Conservation (phyloP, 805 yeast species). For the Spathaspora girioi region DNA sequence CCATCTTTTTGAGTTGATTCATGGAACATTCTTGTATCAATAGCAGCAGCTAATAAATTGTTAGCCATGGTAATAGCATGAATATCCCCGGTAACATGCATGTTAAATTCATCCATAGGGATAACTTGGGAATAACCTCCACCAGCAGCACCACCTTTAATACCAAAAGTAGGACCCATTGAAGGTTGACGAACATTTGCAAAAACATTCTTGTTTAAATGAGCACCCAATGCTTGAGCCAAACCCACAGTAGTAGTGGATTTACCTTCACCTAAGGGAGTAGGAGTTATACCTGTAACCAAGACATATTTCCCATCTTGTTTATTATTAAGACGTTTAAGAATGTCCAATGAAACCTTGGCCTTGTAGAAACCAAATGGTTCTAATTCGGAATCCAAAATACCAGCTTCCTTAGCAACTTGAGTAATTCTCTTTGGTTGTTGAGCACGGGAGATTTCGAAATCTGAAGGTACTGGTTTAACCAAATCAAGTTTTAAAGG, state of each 20-base stretch:
- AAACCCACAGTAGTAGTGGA: conserved; percentile 81
- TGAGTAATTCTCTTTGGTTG: conserved; percentile 66
- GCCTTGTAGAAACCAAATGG: conserved; percentile 76
- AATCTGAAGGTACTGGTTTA: conserved; percentile 77
- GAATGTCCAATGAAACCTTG: conserved; percentile 61
- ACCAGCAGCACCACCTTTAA: conserved; percentile 89
- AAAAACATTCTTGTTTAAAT: conserved; percentile 60
- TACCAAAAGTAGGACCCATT: conserved; percentile 87
- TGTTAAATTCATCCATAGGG: conserved; percentile 85
- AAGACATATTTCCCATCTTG: conserved; percentile 69
- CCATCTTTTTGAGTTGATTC: conserved; percentile 73
- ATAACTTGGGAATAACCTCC: conserved; percentile 86
- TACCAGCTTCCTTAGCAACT: conserved; percentile 67
- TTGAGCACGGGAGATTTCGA: conserved; percentile 73
- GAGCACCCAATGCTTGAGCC: conserved; percentile 79
- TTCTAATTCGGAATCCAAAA: conserved; percentile 65
- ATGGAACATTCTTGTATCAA: conserved; percentile 83
- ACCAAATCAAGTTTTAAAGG: conserved; percentile 56
- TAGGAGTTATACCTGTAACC: conserved; percentile 83
- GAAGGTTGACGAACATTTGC: conserved; percentile 87
- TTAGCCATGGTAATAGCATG: conserved; percentile 84
- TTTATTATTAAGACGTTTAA: conserved; percentile 57
- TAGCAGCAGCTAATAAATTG: conserved; percentile 78
- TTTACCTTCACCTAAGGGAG: conserved; percentile 84
- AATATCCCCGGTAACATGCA: conserved; percentile 84